Base-by-base conservation (phyloP, 2,329 filamentous ascomycete genomes). In the Sporothrix mexicana region DNA sequence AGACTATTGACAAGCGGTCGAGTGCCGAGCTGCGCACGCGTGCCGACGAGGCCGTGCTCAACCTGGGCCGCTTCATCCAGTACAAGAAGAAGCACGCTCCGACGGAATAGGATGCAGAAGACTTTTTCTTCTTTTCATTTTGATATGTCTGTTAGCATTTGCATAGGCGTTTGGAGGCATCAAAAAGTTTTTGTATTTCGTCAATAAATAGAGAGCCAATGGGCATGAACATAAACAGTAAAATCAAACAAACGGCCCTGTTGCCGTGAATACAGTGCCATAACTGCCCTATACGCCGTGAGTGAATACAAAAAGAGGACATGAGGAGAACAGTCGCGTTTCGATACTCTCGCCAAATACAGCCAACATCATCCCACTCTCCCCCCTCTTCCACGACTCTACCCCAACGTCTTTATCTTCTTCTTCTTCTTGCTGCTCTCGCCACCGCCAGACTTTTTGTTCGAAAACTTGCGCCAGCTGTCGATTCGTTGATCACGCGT, bases 401-500 rank as follows among this genome's bases (percentile, higher is more conserved):
- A 47, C 87, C 30, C 88, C 73, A 90, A 88, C 0, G 87, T 87
- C 85, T 90, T 90, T 70, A 89, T 83, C 85, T 93, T 93, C 82
- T 90, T 88, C 81, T 90, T 91, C 83, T 90, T 91, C 82, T 87
- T 87, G 23, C 72, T 70, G 23, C 70, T 59, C 25, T 51, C 45
- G 23, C 53, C 49, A 15, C 43, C 45, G 43, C 51, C 36, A 36
- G 69, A 57, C 53, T 62, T 70, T 84, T 97, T 96, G 81, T 96
- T 91, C 36, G 67, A 43, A 79, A 97, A 99, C 76, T 94, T 89
- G 73, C 96, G 89, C 96, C 96, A 99, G 81, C 92, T 97, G 76
- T 91, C 93, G 82, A 99, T 98, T 76, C 96, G 88, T 83, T 94
- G 88, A 74, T 99, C 96, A 64, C 96, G 86, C 36, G 92, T 97